These are phyloP conservation scores for Malania oleifera DNA, from an alignment of 164 flowering plant species.

Conservation along the genomic window DNA sequence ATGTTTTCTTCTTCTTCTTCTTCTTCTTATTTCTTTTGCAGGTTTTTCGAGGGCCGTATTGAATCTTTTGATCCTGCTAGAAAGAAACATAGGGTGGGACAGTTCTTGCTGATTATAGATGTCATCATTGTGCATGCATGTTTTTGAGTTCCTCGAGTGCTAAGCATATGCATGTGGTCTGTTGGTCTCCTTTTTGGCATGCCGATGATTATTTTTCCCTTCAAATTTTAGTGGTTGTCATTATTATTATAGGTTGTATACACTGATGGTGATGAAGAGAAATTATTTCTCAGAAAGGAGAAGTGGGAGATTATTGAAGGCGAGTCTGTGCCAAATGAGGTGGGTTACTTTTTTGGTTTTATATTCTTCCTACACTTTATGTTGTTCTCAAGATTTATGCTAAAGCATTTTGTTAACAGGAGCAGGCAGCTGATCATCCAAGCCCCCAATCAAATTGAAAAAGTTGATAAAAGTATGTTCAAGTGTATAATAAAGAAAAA, in stretches of 20 bases:
- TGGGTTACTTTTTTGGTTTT: slow-evolving; percentile 16
- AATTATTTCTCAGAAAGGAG: slow-evolving; percentile 46
- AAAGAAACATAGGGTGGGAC: slow-evolving; percentile 65
- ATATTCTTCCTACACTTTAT: background rate
- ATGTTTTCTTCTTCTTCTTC: background rate
- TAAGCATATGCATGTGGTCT: background rate
- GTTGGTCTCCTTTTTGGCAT: background rate
- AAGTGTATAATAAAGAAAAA: no score
- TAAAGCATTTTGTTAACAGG: slow-evolving; percentile 32
- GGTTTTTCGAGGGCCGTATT: slow-evolving; percentile 70
- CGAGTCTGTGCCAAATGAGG: slow-evolving; percentile 33
- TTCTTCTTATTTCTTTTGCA: slow-evolving; percentile 24
- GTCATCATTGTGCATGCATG: background rate
- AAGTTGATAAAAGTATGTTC: no score
- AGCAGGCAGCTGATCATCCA: slow-evolving; percentile 22
- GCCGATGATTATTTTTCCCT: background rate
- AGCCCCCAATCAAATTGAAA: no score
- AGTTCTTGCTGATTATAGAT: background rate
- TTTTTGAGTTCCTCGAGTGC: no score
- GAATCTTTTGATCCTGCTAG: slow-evolving; percentile 40
- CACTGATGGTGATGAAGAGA: slow-evolving; percentile 73
- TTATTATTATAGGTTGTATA: slow-evolving; percentile 50
- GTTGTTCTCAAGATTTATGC: slow-evolving; percentile 2
- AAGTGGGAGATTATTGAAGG: slow-evolving; percentile 41
- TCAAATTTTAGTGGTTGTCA: background rate